These are phyloP conservation scores for Paraconiothyrium sp. DNA, from an alignment of 2,329 filamentous ascomycete species.

Conservation along the genomic window DNA sequence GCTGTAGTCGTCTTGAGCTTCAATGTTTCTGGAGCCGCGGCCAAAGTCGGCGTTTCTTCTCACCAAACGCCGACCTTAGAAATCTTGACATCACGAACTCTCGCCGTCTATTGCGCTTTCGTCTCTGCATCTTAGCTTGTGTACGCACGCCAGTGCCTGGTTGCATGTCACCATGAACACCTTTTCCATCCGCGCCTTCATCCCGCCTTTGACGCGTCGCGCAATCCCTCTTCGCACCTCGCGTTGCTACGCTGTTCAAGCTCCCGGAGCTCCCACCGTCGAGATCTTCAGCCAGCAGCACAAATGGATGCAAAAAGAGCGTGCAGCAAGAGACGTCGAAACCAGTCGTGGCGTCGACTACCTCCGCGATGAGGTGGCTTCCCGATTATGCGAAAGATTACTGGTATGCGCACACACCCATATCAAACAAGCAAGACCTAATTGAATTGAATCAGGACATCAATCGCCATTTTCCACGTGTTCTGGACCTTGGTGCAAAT, in stretches of 20 bases:
- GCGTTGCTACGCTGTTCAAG: constrained; percentile 78
- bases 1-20: constrained; percentile 1
- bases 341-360: constrained; percentile 86
- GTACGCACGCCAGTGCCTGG: constrained; percentile 11
- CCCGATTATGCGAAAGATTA: constrained; percentile 83
- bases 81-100: constrained; percentile 27
- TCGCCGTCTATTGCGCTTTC: background rate
- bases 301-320: constrained; percentile 92
- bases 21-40: constrained; percentile 4
- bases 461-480: constrained; percentile 83
- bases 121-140: background rate
- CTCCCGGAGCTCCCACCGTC: constrained; percentile 78
- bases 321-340: constrained; percentile 76
- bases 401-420: constrained; percentile 63
- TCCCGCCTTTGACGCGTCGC: constrained; percentile 43
- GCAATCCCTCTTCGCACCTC: constrained; percentile 33
- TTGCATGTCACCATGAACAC: constrained; percentile 36
- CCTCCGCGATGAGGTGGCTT: constrained; percentile 89
- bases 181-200: constrained; percentile 47
- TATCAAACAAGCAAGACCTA: constrained; percentile 15
- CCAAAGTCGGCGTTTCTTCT: constrained; percentile 6
- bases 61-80: background rate
- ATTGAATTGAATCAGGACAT: constrained; percentile 74
- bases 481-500: constrained; percentile 93
- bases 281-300: constrained; percentile 90